Evolutionary conservation across 2,329 filamentous ascomycete genomes (phyloP).

Genomic region (Teratosphaeriaceae sp.): DNA sequence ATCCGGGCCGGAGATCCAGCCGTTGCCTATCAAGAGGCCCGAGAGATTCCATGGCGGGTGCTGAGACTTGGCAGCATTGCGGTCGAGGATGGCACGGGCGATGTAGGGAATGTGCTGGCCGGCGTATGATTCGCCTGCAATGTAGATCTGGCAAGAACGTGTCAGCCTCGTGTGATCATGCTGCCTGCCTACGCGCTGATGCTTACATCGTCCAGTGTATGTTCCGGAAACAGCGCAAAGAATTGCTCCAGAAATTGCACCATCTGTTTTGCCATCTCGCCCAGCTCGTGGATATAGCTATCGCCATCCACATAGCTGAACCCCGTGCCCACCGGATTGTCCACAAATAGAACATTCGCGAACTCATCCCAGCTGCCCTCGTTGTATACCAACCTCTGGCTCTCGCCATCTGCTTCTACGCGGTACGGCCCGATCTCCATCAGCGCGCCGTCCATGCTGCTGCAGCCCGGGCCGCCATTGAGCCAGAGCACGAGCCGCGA

Average conservation of each 20-base stretch:
- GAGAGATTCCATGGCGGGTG: conserved; percentile 69
- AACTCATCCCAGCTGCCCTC: conserved; percentile 99
- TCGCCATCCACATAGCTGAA: conserved; percentile 94
- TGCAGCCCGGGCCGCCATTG: conserved; percentile 94
- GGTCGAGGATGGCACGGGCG: conserved; percentile 79
- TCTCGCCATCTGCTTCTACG: conserved; percentile 57
- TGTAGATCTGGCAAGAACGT: conserved; percentile 62
- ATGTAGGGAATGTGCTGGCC: conserved; percentile 98
- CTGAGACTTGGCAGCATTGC: conserved; percentile 51
- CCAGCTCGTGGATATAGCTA: conserved; percentile 75
- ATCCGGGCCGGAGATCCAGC: conserved; percentile 86
- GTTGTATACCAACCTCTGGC: conserved; percentile 62
- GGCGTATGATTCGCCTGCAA: conserved; percentile 93
- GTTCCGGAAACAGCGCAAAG: conserved; percentile 85
- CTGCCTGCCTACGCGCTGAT: not conserved
- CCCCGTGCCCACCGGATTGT: conserved; percentile 93
- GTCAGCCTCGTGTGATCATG: conserved; percentile 7
- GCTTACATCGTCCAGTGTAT: conserved; percentile 83
- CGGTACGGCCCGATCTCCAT: conserved; percentile 97
- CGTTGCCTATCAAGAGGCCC: conserved; percentile 90
- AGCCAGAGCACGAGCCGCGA: conserved; percentile 94
- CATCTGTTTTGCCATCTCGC: conserved; percentile 86
- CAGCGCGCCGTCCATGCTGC: conserved; percentile 90
- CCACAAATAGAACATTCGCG: conserved; percentile 91
- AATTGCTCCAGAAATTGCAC: conserved; percentile 84